These are phyloP conservation scores for Phanerochaete carnosa DNA, from an alignment of 768 basidiomycete genomes.

Conservation along the genomic window DNA sequence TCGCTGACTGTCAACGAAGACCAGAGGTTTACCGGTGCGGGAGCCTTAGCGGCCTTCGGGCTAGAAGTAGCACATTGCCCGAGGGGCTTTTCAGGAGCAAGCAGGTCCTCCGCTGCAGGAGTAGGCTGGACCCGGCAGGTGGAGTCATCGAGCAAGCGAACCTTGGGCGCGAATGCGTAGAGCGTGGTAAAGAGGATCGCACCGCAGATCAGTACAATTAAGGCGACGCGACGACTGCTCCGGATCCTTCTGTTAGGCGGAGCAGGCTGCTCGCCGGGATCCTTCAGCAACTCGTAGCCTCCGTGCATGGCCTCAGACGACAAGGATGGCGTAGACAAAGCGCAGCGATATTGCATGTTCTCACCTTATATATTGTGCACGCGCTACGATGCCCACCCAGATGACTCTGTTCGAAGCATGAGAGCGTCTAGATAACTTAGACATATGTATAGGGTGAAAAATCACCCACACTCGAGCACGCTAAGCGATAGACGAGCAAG, in stretches of 20 bases:
- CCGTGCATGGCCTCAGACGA: background rate
- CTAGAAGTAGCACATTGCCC: constrained; percentile 32
- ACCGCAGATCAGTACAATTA: background rate
- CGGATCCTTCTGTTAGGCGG: background rate
- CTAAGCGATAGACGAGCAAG: too few species aligned
- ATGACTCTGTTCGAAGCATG: background rate
- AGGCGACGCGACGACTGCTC: background rate
- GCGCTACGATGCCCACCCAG: too few species aligned
- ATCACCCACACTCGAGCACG: too few species aligned
- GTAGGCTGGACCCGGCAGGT: background rate
- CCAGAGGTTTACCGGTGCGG: constrained; percentile 49
- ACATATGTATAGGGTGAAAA: too few species aligned
- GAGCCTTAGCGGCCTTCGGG: constrained; percentile 34
- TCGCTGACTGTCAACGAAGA: constrained; percentile 45
- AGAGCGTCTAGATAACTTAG: constrained; percentile 4
- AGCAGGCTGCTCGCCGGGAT: background rate
- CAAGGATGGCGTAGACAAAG: background rate
- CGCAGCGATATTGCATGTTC: background rate
- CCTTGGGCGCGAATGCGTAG: constrained; percentile 1
- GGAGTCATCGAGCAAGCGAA: background rate
- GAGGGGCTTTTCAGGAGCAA: constrained; percentile 8
- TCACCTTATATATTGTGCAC: background rate
- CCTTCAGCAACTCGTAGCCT: constrained; percentile 10
- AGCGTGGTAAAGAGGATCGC: background rate
- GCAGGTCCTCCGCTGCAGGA: background rate